phyloP scores from a whole-genome alignment of 768 basidiomycete species.

The Leccinum olivaceopallidum region DNA sequence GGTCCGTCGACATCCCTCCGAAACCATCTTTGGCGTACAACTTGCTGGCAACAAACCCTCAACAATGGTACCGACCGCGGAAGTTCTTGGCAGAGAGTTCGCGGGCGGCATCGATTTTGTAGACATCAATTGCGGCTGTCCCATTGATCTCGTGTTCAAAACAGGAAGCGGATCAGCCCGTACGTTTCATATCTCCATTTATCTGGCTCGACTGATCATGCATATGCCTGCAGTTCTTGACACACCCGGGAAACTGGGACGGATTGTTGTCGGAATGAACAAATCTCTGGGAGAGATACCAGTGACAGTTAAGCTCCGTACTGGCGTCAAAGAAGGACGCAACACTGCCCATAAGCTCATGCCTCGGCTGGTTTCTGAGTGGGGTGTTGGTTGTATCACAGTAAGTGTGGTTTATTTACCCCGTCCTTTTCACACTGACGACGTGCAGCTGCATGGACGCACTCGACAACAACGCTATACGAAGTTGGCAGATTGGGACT shows the following conservation, averaged over 20 bases:
- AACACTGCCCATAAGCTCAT: constrained; percentile 91
- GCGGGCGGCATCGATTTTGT: constrained; percentile 79
- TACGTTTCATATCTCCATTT: constrained; percentile 28
- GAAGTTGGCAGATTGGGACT: constrained; percentile 91
- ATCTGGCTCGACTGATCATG: not conserved
- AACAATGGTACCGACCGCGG: constrained; percentile 77
- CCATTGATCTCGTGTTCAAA: constrained; percentile 94
- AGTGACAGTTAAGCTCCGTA: constrained; percentile 88
- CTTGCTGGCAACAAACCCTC: constrained; percentile 87
- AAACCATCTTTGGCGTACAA: constrained; percentile 88
- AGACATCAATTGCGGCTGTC: constrained; percentile 95
- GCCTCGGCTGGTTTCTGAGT: constrained; percentile 66
- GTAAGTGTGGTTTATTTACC: constrained; percentile 22
- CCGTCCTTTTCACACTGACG: constrained; percentile 2
- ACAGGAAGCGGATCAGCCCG: constrained; percentile 87
- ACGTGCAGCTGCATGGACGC: constrained; percentile 84
- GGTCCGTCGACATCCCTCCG: constrained; percentile 84
- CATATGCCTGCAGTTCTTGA: constrained; percentile 67
- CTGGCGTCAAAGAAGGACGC: constrained; percentile 86
- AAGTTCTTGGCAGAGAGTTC: constrained; percentile 73
- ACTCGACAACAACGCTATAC: constrained; percentile 95
- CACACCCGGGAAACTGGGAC: constrained; percentile 76
- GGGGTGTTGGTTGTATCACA: constrained; percentile 46
- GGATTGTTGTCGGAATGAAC: constrained; percentile 90
- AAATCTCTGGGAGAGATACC: constrained; percentile 88